Evolutionary conservation across 139 green algal genomes (phyloP), one percentile per base, ranked within the genome.

Genomic region (Desmodesmus armatus): DNA sequence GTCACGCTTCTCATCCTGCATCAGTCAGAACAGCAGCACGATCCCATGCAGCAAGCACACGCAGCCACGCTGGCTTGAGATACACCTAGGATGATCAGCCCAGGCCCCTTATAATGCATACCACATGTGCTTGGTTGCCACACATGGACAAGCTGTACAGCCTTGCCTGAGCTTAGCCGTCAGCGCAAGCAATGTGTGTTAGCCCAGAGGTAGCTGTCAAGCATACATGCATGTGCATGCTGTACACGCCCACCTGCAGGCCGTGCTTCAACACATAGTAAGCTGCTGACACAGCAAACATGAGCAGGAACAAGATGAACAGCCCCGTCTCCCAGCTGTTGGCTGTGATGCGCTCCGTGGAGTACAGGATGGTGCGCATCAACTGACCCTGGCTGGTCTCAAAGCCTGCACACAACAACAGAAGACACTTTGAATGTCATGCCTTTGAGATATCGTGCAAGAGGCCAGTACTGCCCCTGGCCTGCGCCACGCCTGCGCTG

Each of bases 361-460:
- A 96, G 91, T 98, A 98, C 44, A 99, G 88, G 82, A 99, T 99
- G 63, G 96, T 99, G 81, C 97, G 95, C 97, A 99, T 99, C 43
- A 99, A 93, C 92, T 87, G 83, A 2, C 83, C 96, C 89, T 99
- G 97, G 23, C 91, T 91, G 6, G 97, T 99, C 84, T 98, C 95
- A 90, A 99, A 99, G 31, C 97, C 97, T 23, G 76, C 55, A 80
- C 7, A 5, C 15, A n/a, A n/a, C n/a, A n/a, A n/a, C n/a, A 75
- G 9, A 35, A 75, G 67, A 13, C 33, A 5, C 35, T n/a, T n/a
- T n/a, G n/a, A n/a, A n/a, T n/a, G n/a, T n/a, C n/a, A n/a, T n/a
- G n/a, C n/a, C n/a, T n/a, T n/a, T n/a, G n/a, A n/a, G n/a, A n/a
- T n/a, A n/a, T n/a, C n/a, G n/a, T n/a, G n/a, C n/a, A n/a, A n/a